phyloP scores from a whole-genome alignment of 2,329 filamentous ascomycete genomes.

The Dothistroma septosporum region DNA sequence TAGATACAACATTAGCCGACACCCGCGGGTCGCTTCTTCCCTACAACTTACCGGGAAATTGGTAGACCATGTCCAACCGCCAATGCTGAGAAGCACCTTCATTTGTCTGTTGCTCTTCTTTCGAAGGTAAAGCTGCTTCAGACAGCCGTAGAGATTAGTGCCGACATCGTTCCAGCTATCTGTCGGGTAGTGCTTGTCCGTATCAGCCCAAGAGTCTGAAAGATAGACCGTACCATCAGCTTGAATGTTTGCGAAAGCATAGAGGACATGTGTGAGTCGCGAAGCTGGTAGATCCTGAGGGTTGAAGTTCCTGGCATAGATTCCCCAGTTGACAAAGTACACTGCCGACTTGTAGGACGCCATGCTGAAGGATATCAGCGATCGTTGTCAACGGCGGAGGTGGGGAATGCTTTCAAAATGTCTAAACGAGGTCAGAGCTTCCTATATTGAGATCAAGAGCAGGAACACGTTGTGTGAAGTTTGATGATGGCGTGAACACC shows the following conservation, averaged over 20 bases:
- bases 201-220: constrained; percentile 65
- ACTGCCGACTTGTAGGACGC: neutral
- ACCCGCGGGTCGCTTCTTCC: neutral
- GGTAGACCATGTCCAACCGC: constrained; percentile 72
- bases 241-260: constrained; percentile 83
- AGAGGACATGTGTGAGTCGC: constrained; percentile 85
- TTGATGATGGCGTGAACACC: neutral
- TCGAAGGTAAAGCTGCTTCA: constrained; percentile 71
- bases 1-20: neutral
- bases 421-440: neutral
- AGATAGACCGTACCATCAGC: constrained; percentile 76
- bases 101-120: constrained; percentile 73
- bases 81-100: constrained; percentile 77
- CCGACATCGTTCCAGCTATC: constrained; percentile 65
- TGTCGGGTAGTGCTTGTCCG: constrained; percentile 62
- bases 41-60: constrained; percentile 59
- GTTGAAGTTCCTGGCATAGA: constrained; percentile 58
- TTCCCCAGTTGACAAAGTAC: neutral
- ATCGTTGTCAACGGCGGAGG: neutral
- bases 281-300: constrained; percentile 77
- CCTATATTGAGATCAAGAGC: neutral
- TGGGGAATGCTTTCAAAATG: neutral
- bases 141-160: constrained; percentile 68
- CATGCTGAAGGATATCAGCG: neutral
- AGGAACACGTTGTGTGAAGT: neutral